Base-by-base conservation (phyloP, 164 flowering plant species). In the Nelumbo lutea region DNA sequence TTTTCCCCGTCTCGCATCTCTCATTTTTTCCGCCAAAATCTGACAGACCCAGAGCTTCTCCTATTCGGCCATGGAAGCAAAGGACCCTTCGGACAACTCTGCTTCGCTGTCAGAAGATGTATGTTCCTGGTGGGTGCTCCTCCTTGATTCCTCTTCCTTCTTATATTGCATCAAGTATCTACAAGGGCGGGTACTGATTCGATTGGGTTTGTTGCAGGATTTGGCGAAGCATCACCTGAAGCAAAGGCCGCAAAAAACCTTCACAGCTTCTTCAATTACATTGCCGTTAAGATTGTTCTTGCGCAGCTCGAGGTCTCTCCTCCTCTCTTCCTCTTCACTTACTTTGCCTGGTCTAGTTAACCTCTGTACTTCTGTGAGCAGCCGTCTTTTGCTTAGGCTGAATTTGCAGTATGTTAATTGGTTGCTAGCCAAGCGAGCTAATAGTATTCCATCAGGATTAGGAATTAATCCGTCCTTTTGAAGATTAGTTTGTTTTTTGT, bases 151-250 rank as follows among this genome's bases (percentile, higher is more conserved):
- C 44, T n/a, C 48, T 70, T 27, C 64, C 27, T 62, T 51, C 38
- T 62, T 53, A n/a, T 27, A 51, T 48, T 13, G 59, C 15, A 27
- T 9, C 42, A 27, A 27, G 27, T 27, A 27, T 50, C 64, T 27
- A 51, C 1, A 7, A 9, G 41, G 9, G 15, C 38, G 27, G 11
- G 39, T 46, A 9, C 57, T 9, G 46, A 1, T 48, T 42, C 9
- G 5, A 4, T n/a, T 62, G 62, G 58, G 62, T 38, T 61, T 62
- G 59, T 55, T 77, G 64, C 70, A 93, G 98, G 98, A 46, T 90
- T 88, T 72, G 97, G 93, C 57, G 98, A 89, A 81, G 94, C 90
- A 57, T 94, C 98, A 14, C 98, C 98, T 6, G 98, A 94, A 77
- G 81, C 85, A 0, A 90, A 91, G 78, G 96, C 94, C 42, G 92